These are phyloP conservation scores for Fomitopsis betulina DNA, from an alignment of 1,284 basidiomycete species.

Conservation along the genomic window DNA sequence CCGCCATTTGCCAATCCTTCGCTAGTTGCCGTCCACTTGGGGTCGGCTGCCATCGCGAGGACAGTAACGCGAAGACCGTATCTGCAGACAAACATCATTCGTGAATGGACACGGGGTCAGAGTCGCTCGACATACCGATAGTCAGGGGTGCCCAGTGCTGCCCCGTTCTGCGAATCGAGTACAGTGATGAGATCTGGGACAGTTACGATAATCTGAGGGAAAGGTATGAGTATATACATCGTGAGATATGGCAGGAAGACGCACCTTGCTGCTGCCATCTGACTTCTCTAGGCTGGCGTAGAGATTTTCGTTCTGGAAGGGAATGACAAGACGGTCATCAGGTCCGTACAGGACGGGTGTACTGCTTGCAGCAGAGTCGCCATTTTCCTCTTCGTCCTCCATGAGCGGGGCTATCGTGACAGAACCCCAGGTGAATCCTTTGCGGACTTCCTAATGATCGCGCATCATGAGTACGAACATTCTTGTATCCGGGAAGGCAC, in stretches of 20 bases:
- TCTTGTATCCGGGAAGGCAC: no score
- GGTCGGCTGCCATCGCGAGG: constrained; percentile 50
- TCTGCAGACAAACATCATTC: constrained; percentile 33
- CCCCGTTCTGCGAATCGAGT: constrained; percentile 50
- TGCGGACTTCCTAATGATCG: constrained; percentile 28
- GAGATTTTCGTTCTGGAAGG: constrained; percentile 59
- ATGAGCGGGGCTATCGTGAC: constrained; percentile 41
- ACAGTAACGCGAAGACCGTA: constrained; percentile 55
- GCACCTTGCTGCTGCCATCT: constrained; percentile 27
- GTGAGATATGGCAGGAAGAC: no score
- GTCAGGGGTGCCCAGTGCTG: constrained; percentile 48
- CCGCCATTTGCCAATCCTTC: constrained; percentile 51
- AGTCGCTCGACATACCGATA: constrained; percentile 25
- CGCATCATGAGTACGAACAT: no score
- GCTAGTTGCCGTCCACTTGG: constrained; percentile 48
- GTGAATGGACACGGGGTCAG: neutral
- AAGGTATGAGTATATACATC: neutral
- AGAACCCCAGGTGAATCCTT: constrained; percentile 38
- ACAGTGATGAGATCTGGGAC: constrained; percentile 58
- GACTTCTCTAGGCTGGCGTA: constrained; percentile 38
- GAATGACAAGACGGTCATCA: constrained; percentile 32
- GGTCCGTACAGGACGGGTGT: constrained; percentile 19
- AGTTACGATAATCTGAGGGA: constrained; percentile 31
- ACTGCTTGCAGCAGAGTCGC: constrained; percentile 4
- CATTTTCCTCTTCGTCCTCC: constrained; percentile 43